phyloP scores from a whole-genome alignment of 2,329 filamentous ascomycete genomes.

The Epichloe coenophiala region DNA sequence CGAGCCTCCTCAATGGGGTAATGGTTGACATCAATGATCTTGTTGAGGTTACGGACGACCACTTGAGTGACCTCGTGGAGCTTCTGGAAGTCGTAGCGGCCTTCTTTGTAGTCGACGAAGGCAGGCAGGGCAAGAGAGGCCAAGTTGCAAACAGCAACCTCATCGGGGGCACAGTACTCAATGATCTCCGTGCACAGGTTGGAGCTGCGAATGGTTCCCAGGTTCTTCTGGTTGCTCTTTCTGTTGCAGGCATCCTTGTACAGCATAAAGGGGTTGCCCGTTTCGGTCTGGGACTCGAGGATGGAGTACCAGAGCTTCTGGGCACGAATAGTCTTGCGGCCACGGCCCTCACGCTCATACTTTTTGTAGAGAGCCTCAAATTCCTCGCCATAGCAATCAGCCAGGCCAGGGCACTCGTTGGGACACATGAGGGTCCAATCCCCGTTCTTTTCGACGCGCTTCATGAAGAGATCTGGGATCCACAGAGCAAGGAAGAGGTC shows the following conservation, averaged over 20 bases:
- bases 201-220: slow-evolving; percentile 95
- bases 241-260: slow-evolving; percentile 98
- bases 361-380: slow-evolving; percentile 89
- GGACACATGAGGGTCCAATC: slow-evolving; percentile 98
- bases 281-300: slow-evolving; percentile 95
- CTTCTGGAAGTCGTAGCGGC: slow-evolving; percentile 89
- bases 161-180: slow-evolving; percentile 92
- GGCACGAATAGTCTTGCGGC: slow-evolving; percentile 83
- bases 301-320: slow-evolving; percentile 99
- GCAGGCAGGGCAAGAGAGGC: slow-evolving; percentile 86
- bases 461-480: slow-evolving; percentile 99
- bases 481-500: slow-evolving; percentile 96
- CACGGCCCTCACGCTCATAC: slow-evolving; percentile 79
- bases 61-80: slow-evolving; percentile 89
- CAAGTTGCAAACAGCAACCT: slow-evolving; percentile 97
- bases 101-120: slow-evolving; percentile 75
- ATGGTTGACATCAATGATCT: slow-evolving; percentile 95
- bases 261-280: slow-evolving; percentile 97
- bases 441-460: slow-evolving; percentile 91
- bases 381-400: slow-evolving; percentile 94
- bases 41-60: slow-evolving; percentile 90
- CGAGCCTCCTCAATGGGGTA: slow-evolving; percentile 91
- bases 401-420: slow-evolving; percentile 86
- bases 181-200: slow-evolving; percentile 98
- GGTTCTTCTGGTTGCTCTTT: slow-evolving; percentile 99